Base-by-base conservation (phyloP, 2,329 filamentous ascomycete genomes). In the Botrytis porri region DNA sequence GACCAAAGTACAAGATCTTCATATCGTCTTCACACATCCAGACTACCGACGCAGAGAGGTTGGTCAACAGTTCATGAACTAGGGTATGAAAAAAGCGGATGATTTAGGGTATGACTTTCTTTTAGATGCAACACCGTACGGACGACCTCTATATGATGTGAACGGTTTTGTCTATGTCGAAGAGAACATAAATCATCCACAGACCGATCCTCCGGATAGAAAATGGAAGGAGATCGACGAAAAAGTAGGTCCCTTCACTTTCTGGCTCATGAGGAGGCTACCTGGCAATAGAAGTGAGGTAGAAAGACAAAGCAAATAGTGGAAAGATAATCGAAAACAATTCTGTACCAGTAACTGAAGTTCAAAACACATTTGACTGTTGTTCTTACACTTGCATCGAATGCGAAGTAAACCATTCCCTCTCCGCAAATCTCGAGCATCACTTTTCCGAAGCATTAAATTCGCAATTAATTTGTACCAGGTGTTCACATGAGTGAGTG, bases 11-110 rank as follows among this genome's bases (percentile, higher is more conserved):
- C 29, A 48, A 73, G 72, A 71, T 60, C 67, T 73, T 39, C 66
- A 66, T 37, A 66, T 73, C 45, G 25, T 73, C 18, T 73, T 66
- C 54, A 66, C 48, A 35, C 72, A 73, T 71, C 72, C 67, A 60
- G 16, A 73, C 45, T 71, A 73, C 35, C 67, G 72, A 71, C 72
- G 72, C n/a, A 61, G 54, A 71, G 72, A 67, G 10, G 43, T 73
- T 25, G 61, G 45, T 16, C 66, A 66, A 48, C 18, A 66, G 3
- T 60, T 73, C 20, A 64, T 73, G 16, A 32, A 71, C 39, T 71
- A 61, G 67, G 72, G 72, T 20, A 65, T 62, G 29, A 61, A 65
- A 32, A 66, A 62, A 62, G 72, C 72, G 22, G 67, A 71, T 25
- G 61, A 70, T 3, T 67, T 71, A 25, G 48, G 37, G 6, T 66